These are phyloP conservation scores for Phytophthora foliorum DNA, from an alignment of 352 stramenopile species.

Conservation along the genomic window DNA sequence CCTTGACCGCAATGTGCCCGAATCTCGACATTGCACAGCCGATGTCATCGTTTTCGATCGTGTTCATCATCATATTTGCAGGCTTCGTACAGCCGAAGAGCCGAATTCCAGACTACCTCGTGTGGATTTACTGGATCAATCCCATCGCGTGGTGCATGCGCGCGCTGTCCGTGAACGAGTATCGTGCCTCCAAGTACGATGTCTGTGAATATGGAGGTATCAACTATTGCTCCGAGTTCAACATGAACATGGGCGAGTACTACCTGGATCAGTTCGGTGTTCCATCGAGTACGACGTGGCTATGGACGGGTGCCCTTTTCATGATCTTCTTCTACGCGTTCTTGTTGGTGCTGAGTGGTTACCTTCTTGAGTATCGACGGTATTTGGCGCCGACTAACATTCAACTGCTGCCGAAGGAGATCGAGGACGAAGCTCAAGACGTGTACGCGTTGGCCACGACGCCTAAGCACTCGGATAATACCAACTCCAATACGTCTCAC, in stretches of 20 bases:
- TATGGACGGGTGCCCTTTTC: constrained; percentile 59
- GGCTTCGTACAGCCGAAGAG: constrained; percentile 67
- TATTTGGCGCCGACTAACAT: no score
- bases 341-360: no score
- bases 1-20: constrained; percentile 49
- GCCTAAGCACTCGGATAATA: no score
- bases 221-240: constrained; percentile 52
- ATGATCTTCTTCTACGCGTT: no score
- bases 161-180: constrained; percentile 64
- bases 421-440: no score
- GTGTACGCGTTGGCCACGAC: no score
- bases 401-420: no score
- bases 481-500: no score
- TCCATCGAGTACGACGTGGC: constrained; percentile 49
- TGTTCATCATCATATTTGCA: constrained; percentile 68
- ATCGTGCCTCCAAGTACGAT: constrained; percentile 42
- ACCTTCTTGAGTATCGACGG: no score
- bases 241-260: constrained; percentile 49
- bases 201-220: constrained; percentile 50
- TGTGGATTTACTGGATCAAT: constrained; percentile 84
- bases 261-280: constrained; percentile 63
- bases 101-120: constrained; percentile 65
- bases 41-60: no score
- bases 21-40: constrained; percentile 61
- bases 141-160: constrained; percentile 71